Percentiles rank a stretch among this genome's conserved stretches.
Conservation (phyloP, 306 rosid species). For the Vigna radiata region DNA sequence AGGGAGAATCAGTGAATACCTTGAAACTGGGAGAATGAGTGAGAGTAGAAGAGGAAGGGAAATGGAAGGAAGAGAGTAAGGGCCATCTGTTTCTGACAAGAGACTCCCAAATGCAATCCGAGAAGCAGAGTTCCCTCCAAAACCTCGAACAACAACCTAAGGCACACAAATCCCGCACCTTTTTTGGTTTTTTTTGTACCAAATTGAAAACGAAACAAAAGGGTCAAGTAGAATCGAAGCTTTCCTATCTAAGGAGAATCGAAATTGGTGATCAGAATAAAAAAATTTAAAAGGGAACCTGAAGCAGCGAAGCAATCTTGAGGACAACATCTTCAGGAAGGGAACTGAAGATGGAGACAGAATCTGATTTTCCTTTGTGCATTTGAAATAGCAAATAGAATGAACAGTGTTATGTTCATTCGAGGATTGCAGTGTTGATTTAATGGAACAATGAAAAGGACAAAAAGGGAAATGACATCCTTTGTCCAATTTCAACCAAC, state of each 20-base stretch:
- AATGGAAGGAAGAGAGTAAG: conserved; percentile 37
- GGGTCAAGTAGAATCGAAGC: conserved; percentile 13
- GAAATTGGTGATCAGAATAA: not conserved
- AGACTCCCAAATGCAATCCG: conserved; percentile 71
- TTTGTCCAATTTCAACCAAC: conserved; percentile 19
- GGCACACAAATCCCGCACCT: conserved; percentile 82
- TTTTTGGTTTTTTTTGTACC: not conserved
- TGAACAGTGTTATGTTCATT: not conserved
- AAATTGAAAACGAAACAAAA: not conserved
- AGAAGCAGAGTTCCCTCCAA: conserved; percentile 63
- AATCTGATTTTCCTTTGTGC: conserved; percentile 3
- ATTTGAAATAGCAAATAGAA: not conserved
- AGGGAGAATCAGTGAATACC: conserved; percentile 46
- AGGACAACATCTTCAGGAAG: conserved; percentile 72
- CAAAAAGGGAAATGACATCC: not conserved
- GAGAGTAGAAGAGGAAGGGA: conserved; percentile 40
- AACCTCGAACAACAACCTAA: conserved; percentile 75
- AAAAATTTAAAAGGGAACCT: conserved; percentile 42
- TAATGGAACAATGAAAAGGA: not conserved
- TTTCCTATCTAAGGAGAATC: not conserved
- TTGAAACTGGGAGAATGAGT: conserved; percentile 40
- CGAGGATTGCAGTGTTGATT: not conserved
- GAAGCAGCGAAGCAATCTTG: conserved; percentile 72
- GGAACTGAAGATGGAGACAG: conserved; percentile 35
- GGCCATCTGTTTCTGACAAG: conserved; percentile 73